These are phyloP conservation scores for Penicillium sp. DNA, from an alignment of 2,329 filamentous ascomycete genomes.

Conservation along the genomic window DNA sequence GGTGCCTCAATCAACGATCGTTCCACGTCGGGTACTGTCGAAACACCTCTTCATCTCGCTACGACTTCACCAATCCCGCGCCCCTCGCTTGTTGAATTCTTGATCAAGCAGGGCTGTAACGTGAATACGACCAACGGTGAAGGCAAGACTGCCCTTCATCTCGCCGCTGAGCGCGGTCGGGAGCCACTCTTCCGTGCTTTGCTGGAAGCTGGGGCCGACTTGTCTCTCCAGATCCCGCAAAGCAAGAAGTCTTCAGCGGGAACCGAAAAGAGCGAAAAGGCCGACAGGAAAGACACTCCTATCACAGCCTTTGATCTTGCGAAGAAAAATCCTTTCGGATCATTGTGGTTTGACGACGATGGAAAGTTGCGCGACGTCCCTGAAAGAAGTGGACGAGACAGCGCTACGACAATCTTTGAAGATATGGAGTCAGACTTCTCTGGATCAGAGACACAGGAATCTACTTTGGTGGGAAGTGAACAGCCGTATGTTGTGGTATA, in stretches of 20 bases:
- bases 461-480: not conserved
- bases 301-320: conserved; percentile 3
- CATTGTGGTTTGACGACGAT: conserved; percentile 3
- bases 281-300: not conserved
- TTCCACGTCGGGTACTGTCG: conserved; percentile 5
- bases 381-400: conserved; percentile 7
- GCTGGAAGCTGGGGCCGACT: conserved; percentile 26
- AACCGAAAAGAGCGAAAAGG: not conserved
- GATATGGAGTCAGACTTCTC: not conserved
- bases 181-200: conserved; percentile 24
- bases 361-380: not conserved
- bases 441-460: not conserved
- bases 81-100: conserved; percentile 19
- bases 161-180: conserved; percentile 28
- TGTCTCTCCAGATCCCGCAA: too few relatives aligned
- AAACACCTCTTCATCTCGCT: conserved; percentile 31
- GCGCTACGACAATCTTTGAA: conserved; percentile 20
- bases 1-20: conserved; percentile 26
- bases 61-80: conserved; percentile 17
- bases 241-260: too few relatives aligned
- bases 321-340: conserved; percentile 5
- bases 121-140: conserved; percentile 19
- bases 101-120: conserved; percentile 21
- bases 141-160: conserved; percentile 25
- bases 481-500: not conserved